Evolutionary conservation across 805 yeast species (phyloP).

Genomic region (Starmera quercuum): DNA sequence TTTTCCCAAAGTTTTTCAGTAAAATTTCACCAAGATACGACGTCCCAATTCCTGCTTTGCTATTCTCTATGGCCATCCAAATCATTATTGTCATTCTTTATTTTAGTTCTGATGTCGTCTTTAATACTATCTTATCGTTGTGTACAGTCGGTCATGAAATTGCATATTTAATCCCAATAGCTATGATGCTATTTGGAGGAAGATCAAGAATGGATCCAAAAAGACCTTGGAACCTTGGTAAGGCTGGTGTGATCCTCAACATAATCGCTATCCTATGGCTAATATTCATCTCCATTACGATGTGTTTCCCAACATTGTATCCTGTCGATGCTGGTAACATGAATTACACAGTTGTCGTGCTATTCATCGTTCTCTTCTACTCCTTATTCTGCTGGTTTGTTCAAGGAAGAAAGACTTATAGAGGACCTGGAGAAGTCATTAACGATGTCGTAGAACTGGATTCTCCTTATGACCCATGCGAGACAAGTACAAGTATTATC

Average conservation of each 20-base stretch:
- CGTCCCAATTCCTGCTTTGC: slow-evolving; percentile 22
- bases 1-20: slow-evolving; percentile 23
- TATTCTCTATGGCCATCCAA: slow-evolving; percentile 18
- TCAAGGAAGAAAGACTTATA: slow-evolving; percentile 19
- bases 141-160: slow-evolving; percentile 24
- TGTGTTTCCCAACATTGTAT: slow-evolving; percentile 17
- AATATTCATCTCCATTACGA: slow-evolving; percentile 15
- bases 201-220: slow-evolving; percentile 13
- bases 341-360: slow-evolving; percentile 21
- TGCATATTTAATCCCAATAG: slow-evolving; percentile 24
- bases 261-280: slow-evolving; percentile 15
- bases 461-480: slow-evolving; percentile 3
- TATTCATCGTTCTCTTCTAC: slow-evolving; percentile 16
- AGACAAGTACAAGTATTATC: too few species aligned
- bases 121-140: slow-evolving; percentile 25
- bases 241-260: slow-evolving; percentile 13
- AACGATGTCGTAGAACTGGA: slow-evolving; percentile 6
- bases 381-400: slow-evolving; percentile 17
- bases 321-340: slow-evolving; percentile 19
- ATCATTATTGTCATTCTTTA: slow-evolving; percentile 22
- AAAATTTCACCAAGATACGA: slow-evolving; percentile 17
- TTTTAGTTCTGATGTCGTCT: slow-evolving; percentile 23
- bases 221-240: slow-evolving; percentile 21
- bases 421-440: slow-evolving; percentile 18
- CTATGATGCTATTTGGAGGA: slow-evolving; percentile 18